Evolutionary conservation across 2,329 filamentous ascomycete genomes (phyloP).

Genomic region (Basipetospora sp.): DNA sequence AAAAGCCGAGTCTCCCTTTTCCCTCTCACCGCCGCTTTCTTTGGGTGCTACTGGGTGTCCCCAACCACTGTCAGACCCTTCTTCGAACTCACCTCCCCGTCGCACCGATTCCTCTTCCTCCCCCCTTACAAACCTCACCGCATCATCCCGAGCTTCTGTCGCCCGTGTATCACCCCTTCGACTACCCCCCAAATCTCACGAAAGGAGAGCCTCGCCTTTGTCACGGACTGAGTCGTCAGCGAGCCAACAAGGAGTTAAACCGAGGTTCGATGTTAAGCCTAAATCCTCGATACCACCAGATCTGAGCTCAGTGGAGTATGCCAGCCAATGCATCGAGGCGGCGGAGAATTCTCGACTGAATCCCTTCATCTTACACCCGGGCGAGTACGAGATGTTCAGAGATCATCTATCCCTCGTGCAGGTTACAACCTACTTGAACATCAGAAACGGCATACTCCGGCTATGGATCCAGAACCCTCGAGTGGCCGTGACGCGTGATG

Average conservation of each 20-base stretch:
- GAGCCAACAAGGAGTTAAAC: background rate
- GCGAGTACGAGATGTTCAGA: conserved; percentile 69
- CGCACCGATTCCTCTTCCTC: no score
- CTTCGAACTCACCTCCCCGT: no score
- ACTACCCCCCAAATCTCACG: background rate
- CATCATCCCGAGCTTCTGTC: no score
- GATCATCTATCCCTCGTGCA: conserved; percentile 74
- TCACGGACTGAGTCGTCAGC: conserved; percentile 1
- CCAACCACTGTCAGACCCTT: no score
- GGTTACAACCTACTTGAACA: conserved; percentile 89
- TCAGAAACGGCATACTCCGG: conserved; percentile 82
- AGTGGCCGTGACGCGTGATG: conserved; percentile 63
- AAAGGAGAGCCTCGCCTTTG: background rate
- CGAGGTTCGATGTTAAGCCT: conserved; percentile 46
- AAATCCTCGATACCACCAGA: conserved; percentile 72
- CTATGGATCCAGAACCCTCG: conserved; percentile 81
- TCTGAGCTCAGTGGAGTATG: conserved; percentile 62
- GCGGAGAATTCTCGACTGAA: conserved; percentile 81
- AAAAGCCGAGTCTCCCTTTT: no score
- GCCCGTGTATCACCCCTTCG: background rate
- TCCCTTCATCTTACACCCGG: conserved; percentile 71
- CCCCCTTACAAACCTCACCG: no score
- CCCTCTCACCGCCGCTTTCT: no score
- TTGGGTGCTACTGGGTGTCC: no score
- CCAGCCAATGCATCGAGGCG: conserved; percentile 77